Evolutionary conservation across 2,329 filamentous ascomycete genomes (phyloP).

Genomic region (Albifimbria verrucaria): DNA sequence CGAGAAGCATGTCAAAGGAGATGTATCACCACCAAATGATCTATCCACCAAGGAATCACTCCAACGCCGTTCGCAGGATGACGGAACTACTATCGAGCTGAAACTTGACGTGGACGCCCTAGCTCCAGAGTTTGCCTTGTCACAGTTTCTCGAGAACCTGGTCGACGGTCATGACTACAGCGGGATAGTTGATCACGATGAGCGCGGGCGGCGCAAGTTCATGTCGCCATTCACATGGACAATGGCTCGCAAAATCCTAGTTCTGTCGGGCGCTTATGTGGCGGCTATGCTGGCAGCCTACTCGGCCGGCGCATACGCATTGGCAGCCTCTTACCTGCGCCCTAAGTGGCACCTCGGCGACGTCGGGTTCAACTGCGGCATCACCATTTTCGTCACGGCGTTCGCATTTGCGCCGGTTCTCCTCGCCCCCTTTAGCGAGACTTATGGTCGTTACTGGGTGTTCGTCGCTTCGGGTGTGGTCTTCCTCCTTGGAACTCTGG

Average conservation of each 20-base stretch:
- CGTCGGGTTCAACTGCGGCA: constrained; percentile 55
- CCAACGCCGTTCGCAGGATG: background rate
- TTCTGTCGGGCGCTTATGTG: constrained; percentile 20
- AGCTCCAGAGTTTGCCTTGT: background rate
- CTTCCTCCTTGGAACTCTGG: constrained; percentile 39
- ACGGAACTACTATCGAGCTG: background rate
- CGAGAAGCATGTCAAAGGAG: background rate
- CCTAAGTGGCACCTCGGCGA: constrained; percentile 54
- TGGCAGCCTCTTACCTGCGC: constrained; percentile 52
- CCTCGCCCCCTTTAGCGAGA: constrained; percentile 64
- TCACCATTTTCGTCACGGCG: constrained; percentile 61
- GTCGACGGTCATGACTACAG: background rate
- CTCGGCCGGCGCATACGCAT: constrained; percentile 60
- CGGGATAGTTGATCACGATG: background rate
- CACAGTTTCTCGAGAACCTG: background rate
- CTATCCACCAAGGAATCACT: background rate
- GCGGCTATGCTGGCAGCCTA: constrained; percentile 62
- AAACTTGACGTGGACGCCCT: background rate
- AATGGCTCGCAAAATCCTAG: constrained; percentile 10
- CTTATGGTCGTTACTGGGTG: constrained; percentile 38
- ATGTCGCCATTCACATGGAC: constrained; percentile 9
- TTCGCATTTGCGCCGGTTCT: constrained; percentile 68
- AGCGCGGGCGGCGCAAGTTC: background rate
- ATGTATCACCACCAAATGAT: background rate
- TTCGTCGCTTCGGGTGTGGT: constrained; percentile 25